Evolutionary conservation across 441 rosid species (phyloP).

Genomic region (Mallotus repandus): DNA sequence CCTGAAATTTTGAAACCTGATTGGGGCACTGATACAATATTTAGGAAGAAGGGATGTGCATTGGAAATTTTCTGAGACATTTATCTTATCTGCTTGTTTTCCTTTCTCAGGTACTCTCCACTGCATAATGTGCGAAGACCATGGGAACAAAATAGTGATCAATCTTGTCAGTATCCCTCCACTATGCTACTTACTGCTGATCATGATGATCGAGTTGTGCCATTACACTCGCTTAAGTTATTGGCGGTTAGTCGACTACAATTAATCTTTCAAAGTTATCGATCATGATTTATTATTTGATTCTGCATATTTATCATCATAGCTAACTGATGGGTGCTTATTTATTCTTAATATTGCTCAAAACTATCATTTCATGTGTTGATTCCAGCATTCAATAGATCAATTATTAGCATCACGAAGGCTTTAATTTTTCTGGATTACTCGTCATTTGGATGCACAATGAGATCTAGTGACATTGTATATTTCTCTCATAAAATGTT

Average conservation of each 20-base stretch:
- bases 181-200: constrained; percentile 98
- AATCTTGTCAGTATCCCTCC: constrained; percentile 65
- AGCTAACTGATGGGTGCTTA: no score
- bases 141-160: constrained; percentile 59
- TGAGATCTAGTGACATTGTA: neutral
- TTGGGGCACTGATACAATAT: no score
- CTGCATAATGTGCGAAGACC: constrained; percentile 89
- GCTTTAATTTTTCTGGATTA: no score
- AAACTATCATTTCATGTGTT: no score
- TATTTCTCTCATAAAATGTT: neutral
- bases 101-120: constrained; percentile 73
- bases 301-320: neutral
- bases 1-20: no score
- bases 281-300: neutral
- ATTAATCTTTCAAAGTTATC: neutral
- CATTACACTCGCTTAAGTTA: constrained; percentile 80
- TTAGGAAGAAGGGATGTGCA: no score
- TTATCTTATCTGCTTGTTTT: neutral
- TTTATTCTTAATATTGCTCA: no score
- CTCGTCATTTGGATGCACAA: no score
- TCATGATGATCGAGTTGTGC: constrained; percentile 96
- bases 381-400: no score
- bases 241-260: constrained; percentile 66
- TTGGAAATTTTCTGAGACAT: neutral
- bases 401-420: no score